phyloP scores from a whole-genome alignment of 202 grass and related monocot genomes.

The Brachypodium distachyon region DNA sequence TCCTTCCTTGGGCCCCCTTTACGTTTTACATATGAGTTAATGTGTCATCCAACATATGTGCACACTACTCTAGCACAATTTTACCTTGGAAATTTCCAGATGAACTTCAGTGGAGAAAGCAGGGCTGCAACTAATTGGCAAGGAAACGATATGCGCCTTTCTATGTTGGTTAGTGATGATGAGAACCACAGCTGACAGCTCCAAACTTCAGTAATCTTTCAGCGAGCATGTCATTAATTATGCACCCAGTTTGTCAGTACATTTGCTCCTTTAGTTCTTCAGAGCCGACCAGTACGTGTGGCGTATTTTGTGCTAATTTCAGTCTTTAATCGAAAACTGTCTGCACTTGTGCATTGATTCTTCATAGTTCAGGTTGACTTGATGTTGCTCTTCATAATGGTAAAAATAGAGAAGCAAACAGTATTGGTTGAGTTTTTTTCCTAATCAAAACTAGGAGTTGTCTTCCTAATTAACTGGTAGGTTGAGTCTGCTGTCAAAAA shows the following conservation, averaged over 20 bases:
- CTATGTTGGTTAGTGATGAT: background rate
- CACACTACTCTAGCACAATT: background rate
- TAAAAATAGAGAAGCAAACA: background rate
- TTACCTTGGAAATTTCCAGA: background rate
- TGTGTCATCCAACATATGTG: background rate
- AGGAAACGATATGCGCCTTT: background rate
- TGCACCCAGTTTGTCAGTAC: background rate
- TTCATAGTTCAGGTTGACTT: no score
- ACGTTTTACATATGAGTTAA: background rate
- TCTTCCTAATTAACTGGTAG: no score
- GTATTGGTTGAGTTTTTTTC: no score
- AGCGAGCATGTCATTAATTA: no score
- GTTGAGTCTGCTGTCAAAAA: no score
- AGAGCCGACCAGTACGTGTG: background rate
- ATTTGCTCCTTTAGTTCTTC: background rate
- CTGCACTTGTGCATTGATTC: background rate
- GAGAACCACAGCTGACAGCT: background rate
- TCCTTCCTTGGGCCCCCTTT: background rate
- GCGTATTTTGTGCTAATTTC: background rate
- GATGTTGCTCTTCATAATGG: background rate
- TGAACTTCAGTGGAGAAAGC: background rate
- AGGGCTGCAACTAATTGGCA: background rate
- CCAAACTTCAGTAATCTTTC: background rate
- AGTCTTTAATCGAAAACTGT: background rate
- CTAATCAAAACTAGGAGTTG: no score